Evolutionary conservation across 768 basidiomycete genomes (phyloP).

Genomic region (Gautieria morchelliformis): DNA sequence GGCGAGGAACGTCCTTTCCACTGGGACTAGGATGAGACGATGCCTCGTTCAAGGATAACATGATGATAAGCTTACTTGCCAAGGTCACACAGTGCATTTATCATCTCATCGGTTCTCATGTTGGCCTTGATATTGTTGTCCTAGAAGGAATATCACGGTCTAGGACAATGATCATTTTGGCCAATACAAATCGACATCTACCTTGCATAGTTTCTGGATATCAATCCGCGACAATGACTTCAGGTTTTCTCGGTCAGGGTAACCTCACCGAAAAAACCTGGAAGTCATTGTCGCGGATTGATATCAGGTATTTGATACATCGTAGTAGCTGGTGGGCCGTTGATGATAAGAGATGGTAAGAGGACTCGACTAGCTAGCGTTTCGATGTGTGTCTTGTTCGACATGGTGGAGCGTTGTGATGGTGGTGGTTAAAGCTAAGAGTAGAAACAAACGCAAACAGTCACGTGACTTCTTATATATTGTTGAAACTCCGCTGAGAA

Average conservation of each 20-base stretch:
- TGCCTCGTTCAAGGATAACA: background rate
- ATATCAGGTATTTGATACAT: slow-evolving; percentile 20
- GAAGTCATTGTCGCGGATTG: slow-evolving; percentile 43
- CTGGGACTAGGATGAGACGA: slow-evolving; percentile 15
- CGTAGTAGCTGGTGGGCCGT: background rate
- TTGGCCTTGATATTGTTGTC: slow-evolving; percentile 54
- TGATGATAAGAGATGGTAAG: background rate
- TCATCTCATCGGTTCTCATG: slow-evolving; percentile 24
- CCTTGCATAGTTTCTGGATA: slow-evolving; percentile 57
- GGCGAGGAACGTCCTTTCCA: slow-evolving; percentile 26
- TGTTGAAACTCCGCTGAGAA: too few species aligned
- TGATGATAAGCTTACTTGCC: slow-evolving; percentile 4
- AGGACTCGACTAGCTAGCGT: background rate
- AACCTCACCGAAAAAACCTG: too few species aligned
- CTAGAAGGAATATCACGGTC: slow-evolving; percentile 24
- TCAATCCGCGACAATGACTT: slow-evolving; percentile 44
- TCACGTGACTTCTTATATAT: too few species aligned
- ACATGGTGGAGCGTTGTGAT: too few species aligned
- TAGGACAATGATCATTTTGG: too few species aligned
- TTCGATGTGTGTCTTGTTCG: background rate
- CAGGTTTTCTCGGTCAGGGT: too few species aligned
- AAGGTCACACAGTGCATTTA: slow-evolving; percentile 59
- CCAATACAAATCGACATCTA: slow-evolving; percentile 17
- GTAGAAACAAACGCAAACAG: too few species aligned
- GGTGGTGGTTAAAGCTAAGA: too few species aligned